Percentiles rank a stretch among this genome's conserved stretches.
Conservation (phyloP, 2,329 filamentous ascomycete genomes). For the Penicillium concentricum region DNA sequence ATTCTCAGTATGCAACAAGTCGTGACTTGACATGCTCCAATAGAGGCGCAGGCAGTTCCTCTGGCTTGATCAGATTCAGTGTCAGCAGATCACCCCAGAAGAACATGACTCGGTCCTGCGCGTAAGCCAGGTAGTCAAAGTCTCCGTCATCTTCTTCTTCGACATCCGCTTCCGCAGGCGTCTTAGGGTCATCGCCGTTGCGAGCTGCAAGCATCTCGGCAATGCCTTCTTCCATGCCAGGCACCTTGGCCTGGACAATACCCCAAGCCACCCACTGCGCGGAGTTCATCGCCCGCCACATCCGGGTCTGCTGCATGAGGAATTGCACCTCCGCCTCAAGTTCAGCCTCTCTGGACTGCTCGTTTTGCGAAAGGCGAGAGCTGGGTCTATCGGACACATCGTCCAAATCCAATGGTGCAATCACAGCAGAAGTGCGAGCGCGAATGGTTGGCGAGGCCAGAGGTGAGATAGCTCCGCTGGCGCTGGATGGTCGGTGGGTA, state of each 20-base stretch:
- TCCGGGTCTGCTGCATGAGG: slow-evolving; percentile 72
- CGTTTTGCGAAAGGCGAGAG: slow-evolving; percentile 56
- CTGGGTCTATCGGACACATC: slow-evolving; percentile 55
- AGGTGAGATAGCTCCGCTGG: slow-evolving; percentile 24
- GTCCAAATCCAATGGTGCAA: slow-evolving; percentile 76
- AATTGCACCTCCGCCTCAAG: slow-evolving; percentile 67
- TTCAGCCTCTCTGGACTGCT: slow-evolving; percentile 61
- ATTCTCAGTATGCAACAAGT: slow-evolving; percentile 61
- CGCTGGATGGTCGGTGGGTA: slow-evolving; percentile 66
- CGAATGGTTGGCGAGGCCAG: slow-evolving; percentile 47
- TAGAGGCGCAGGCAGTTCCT: slow-evolving; percentile 73
- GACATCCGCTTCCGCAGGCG: slow-evolving; percentile 47
- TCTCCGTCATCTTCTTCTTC: slow-evolving; percentile 71
- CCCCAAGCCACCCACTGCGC: slow-evolving; percentile 96
- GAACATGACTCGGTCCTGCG: slow-evolving; percentile 85
- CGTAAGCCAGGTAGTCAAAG: slow-evolving; percentile 91
- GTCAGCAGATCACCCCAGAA: slow-evolving; percentile 89
- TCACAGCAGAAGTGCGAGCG: slow-evolving; percentile 52
- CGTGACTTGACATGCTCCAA: slow-evolving; percentile 60
- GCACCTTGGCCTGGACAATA: slow-evolving; percentile 87
- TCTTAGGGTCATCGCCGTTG: slow-evolving; percentile 21
- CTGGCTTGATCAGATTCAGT: slow-evolving; percentile 69
- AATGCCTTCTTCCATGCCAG: slow-evolving; percentile 60
- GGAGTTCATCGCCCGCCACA: slow-evolving; percentile 86
- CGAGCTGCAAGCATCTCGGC: slow-evolving; percentile 15